phyloP scores from a whole-genome alignment of 1,139 yeast genomes.

The Yamadazyma triangularis region DNA sequence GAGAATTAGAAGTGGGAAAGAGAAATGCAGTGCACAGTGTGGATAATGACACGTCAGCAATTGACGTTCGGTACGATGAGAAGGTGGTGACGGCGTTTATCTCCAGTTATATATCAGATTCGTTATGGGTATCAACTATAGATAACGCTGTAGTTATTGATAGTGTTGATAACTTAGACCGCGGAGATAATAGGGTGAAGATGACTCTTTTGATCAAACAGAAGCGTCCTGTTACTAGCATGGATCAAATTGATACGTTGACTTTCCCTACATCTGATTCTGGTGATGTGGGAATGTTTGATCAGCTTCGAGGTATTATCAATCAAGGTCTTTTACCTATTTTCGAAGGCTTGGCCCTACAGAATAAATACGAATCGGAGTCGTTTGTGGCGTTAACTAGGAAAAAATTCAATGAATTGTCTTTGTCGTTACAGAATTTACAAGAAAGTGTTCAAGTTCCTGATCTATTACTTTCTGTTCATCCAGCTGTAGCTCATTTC shows the following conservation, averaged over 20 bases:
- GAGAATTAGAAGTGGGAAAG: no score
- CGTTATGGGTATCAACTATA: conserved; percentile 3
- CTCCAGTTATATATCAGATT: conserved; percentile 5
- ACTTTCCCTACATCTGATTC: conserved; percentile 7
- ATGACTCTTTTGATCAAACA: conserved; percentile 8
- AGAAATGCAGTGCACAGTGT: no score
- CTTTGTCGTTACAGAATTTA: conserved; percentile 62
- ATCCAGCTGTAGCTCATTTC: conserved; percentile 43
- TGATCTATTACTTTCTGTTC: conserved; percentile 49
- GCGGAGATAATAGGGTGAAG: conserved; percentile 1
- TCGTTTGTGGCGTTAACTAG: conserved; percentile 38
- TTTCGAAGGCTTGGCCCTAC: conserved; percentile 23
- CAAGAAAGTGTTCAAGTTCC: conserved; percentile 71
- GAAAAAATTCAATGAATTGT: conserved; percentile 66
- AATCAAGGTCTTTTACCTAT: conserved; percentile 40
- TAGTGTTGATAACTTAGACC: conserved; percentile 3
- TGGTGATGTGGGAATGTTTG: conserved; percentile 34
- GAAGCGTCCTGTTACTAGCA: conserved; percentile 7
- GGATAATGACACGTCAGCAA: neutral
- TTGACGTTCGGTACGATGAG: conserved; percentile 1
- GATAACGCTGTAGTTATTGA: conserved; percentile 1
- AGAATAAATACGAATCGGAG: conserved; percentile 8
- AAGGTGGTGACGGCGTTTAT: conserved; percentile 3
- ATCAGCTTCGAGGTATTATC: conserved; percentile 55
- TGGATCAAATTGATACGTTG: conserved; percentile 6